These are phyloP conservation scores for Gossypium davidsonii DNA, from an alignment of 441 rosid genomes.

Conservation along the genomic window DNA sequence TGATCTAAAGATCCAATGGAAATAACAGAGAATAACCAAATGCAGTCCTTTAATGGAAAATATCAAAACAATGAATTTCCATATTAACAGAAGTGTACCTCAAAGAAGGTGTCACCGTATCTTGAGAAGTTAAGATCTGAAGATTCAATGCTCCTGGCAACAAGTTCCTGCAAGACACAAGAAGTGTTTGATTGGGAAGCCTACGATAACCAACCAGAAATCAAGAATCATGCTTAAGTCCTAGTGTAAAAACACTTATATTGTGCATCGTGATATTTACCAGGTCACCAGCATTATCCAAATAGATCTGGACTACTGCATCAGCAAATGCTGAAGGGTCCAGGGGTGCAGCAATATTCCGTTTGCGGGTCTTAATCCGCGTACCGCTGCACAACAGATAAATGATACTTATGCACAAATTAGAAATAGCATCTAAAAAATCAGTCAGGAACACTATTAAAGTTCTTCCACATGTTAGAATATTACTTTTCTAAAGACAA, in stretches of 20 bases:
- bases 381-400: conserved; percentile 58
- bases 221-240: background rate
- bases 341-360: conserved; percentile 97
- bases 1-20: conserved; percentile 9
- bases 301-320: conserved; percentile 98
- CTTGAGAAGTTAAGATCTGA: conserved; percentile 85
- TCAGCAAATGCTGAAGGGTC: conserved; percentile 99
- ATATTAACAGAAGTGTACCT: conserved; percentile 39
- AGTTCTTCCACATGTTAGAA: background rate
- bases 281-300: conserved; percentile 99
- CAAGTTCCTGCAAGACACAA: conserved; percentile 56
- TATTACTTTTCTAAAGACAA: background rate
- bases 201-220: background rate
- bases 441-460: background rate
- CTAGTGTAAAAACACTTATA: background rate
- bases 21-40: background rate
- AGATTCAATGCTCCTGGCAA: conserved; percentile 86
- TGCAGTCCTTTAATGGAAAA: background rate
- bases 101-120: conserved; percentile 99
- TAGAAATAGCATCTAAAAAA: background rate
- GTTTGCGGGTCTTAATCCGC: conserved; percentile 99
- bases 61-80: background rate
- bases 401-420: background rate
- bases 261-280: conserved; percentile 25
- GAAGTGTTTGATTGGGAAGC: background rate